These are phyloP conservation scores for Xylariaceae sp. DNA, from an alignment of 2,329 filamentous ascomycete genomes.

Conservation along the genomic window DNA sequence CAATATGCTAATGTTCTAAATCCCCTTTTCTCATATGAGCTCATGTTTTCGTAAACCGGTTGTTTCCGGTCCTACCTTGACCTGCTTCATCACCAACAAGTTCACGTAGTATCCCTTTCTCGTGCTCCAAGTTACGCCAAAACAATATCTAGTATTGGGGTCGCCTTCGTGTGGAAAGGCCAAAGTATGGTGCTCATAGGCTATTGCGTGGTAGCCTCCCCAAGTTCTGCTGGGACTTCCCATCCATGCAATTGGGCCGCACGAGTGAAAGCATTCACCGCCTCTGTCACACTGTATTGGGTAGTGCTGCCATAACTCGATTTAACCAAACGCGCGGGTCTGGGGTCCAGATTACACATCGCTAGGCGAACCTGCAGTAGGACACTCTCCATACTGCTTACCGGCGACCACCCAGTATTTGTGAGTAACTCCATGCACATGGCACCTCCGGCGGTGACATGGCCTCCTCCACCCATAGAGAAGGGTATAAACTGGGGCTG, in stretches of 20 bases:
- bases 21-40: too few species aligned
- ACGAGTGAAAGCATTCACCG: constrained; percentile 73
- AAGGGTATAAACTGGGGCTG: constrained; percentile 80
- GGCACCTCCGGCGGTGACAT: constrained; percentile 83
- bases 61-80: too few species aligned
- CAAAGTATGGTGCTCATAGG: too few species aligned
- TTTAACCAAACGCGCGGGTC: constrained; percentile 70
- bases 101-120: too few species aligned
- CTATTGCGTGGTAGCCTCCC: constrained; percentile 32
- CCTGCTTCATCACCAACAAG: too few species aligned
- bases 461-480: constrained; percentile 75
- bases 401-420: constrained; percentile 80
- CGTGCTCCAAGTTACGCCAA: too few species aligned
- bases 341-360: constrained; percentile 70
- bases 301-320: not conserved
- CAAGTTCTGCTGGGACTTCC: constrained; percentile 69
- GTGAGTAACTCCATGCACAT: constrained; percentile 86
- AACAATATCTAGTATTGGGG: too few species aligned
- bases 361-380: constrained; percentile 82
- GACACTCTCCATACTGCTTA: constrained; percentile 76
- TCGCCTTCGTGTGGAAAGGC: too few species aligned
- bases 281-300: constrained; percentile 73
- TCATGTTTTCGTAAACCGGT: too few species aligned
- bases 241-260: constrained; percentile 75
- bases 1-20: too few species aligned